phyloP scores from a whole-genome alignment of 129 eudicot species.

The Pulicaria dysenterica region DNA sequence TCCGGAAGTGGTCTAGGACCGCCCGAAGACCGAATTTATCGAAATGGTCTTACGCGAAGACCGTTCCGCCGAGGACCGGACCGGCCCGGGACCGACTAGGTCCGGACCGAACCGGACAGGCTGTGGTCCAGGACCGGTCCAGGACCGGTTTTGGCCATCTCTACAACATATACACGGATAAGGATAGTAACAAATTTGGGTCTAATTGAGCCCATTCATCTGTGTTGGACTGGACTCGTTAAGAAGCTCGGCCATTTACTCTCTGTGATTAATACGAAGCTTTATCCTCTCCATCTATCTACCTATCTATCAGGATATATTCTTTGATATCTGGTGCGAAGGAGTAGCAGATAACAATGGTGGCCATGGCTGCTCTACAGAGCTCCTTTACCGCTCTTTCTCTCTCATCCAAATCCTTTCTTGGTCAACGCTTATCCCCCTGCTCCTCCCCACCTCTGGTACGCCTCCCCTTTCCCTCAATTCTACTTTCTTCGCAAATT shows the following conservation, averaged over 20 bases:
- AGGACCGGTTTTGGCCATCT: too few species aligned
- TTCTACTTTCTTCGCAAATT: conserved; percentile 3
- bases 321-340: conserved; percentile 15
- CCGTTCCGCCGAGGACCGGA: too few species aligned
- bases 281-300: conserved; percentile 19
- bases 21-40: too few species aligned
- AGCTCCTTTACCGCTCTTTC: conserved; percentile 81
- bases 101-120: too few species aligned
- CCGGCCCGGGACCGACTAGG: too few species aligned
- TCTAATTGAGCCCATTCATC: neutral
- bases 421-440: conserved; percentile 73
- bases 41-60: too few species aligned
- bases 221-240: neutral
- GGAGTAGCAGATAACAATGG: conserved; percentile 29
- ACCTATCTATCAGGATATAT: conserved; percentile 9
- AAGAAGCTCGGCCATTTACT: conserved; percentile 16
- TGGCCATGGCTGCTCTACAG: conserved; percentile 72
- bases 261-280: neutral
- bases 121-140: too few species aligned
- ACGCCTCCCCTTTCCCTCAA: neutral
- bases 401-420: conserved; percentile 68
- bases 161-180: too few species aligned
- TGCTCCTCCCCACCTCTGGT: conserved; percentile 51
- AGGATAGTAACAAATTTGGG: neutral
- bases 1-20: too few species aligned